Evolutionary conservation across 768 basidiomycete species (phyloP).

Genomic region (Mycena alexandri): DNA sequence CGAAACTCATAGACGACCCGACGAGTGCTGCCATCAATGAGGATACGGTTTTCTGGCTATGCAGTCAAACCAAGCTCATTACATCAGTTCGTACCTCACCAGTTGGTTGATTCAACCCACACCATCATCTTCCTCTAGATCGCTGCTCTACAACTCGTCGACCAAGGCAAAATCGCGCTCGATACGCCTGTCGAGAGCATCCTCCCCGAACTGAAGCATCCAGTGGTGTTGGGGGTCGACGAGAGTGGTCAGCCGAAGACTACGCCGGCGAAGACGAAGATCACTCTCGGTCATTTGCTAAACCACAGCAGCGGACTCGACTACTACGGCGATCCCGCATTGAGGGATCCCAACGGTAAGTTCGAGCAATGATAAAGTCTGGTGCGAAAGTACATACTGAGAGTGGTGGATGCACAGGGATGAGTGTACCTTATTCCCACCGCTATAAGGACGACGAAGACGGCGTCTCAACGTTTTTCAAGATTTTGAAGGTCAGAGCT

Average conservation of each 20-base stretch:
- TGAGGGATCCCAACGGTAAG: too few species aligned
- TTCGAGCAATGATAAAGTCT: too few species aligned
- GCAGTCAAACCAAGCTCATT: conserved; percentile 29
- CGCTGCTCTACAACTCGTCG: conserved; percentile 49
- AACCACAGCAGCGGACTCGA: conserved; percentile 49
- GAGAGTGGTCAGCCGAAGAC: conserved; percentile 17
- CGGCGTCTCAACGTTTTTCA: conserved; percentile 40
- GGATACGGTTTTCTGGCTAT: too few species aligned
- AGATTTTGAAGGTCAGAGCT: conserved; percentile 40
- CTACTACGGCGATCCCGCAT: conserved; percentile 35
- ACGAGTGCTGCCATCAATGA: too few species aligned
- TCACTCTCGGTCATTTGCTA: conserved; percentile 45
- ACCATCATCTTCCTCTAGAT: conserved; percentile 33
- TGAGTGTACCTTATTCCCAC: conserved; percentile 31
- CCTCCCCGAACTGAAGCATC: conserved; percentile 46
- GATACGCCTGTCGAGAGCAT: conserved; percentile 43
- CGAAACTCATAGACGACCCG: too few species aligned
- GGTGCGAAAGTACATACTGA: too few species aligned
- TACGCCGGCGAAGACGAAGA: conserved; percentile 40
- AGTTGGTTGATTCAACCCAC: too few species aligned
- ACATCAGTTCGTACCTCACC: conserved; percentile 2
- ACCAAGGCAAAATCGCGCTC: conserved; percentile 42
- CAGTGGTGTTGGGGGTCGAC: conserved; percentile 39
- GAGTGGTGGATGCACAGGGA: too few species aligned
- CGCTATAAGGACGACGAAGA: conserved; percentile 42